Evolutionary conservation across 2,329 filamentous ascomycete genomes (phyloP).

Genomic region (Fusarium concolor): DNA sequence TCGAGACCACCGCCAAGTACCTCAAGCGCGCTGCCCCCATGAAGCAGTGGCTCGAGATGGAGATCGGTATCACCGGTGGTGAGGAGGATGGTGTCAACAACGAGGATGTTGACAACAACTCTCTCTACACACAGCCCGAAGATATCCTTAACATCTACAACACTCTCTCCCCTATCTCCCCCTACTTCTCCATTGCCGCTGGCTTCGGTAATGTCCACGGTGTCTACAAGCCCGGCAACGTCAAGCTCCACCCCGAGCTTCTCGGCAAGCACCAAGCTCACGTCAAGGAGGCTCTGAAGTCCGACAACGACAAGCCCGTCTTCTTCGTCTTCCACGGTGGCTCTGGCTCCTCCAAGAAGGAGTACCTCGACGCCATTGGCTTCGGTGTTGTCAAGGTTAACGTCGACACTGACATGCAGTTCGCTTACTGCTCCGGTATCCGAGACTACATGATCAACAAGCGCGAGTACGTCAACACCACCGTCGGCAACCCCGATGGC

Average conservation of each 20-base stretch:
- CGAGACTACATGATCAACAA: conserved; percentile 94
- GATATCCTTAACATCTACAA: conserved; percentile 94
- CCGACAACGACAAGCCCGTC: conserved; percentile 87
- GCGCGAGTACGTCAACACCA: conserved; percentile 89
- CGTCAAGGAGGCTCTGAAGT: conserved; percentile 82
- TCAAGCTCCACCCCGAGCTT: conserved; percentile 95
- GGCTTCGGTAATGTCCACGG: conserved; percentile 99
- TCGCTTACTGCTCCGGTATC: conserved; percentile 90
- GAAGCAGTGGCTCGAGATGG: conserved; percentile 99
- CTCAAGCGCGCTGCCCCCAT: conserved; percentile 93
- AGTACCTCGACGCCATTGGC: conserved; percentile 88
- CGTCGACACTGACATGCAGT: conserved; percentile 98
- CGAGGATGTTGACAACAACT: conserved; percentile 95
- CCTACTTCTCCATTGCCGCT: conserved; percentile 98
- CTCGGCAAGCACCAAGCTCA: conserved; percentile 96
- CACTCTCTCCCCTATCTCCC: conserved; percentile 84
- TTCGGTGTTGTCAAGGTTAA: conserved; percentile 99
- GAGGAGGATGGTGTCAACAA: conserved; percentile 99
- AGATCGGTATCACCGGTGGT: conserved; percentile 87
- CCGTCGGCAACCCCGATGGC: conserved; percentile 95
- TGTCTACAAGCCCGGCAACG: conserved; percentile 98
- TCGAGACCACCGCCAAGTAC: conserved; percentile 91
- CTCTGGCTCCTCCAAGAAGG: conserved; percentile 88
- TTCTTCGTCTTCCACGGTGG: conserved; percentile 99
- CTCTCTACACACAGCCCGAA: conserved; percentile 97